Percentiles rank a stretch among this genome's conserved stretches.
These are phyloP conservation scores for Pyricularia pennisetigena DNA, from an alignment of 2,329 filamentous ascomycete species.

Conservation along the genomic window DNA sequence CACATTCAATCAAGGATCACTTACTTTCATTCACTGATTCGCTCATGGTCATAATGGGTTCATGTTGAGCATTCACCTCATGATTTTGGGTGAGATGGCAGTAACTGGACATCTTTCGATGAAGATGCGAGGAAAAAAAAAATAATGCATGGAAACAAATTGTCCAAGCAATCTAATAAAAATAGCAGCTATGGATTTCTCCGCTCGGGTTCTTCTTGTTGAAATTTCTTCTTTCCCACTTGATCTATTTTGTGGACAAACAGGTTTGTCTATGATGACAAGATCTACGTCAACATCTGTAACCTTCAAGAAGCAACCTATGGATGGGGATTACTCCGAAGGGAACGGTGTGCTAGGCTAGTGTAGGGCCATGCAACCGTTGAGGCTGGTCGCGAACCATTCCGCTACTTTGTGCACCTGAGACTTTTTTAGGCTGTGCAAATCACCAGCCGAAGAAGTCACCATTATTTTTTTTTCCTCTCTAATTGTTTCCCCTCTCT, in stretches of 20 bases:
- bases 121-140: not conserved
- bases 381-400: not conserved
- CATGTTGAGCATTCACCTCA: not conserved
- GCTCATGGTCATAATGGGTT: not conserved
- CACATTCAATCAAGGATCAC: not conserved
- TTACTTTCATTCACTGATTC: not conserved
- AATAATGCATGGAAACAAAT: not conserved
- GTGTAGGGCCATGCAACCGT: not conserved
- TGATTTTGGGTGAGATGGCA: no score
- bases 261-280: not conserved
- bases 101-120: not conserved
- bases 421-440: not conserved
- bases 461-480: not conserved
- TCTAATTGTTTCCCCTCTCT: not conserved
- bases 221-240: not conserved
- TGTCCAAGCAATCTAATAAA: not conserved
- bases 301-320: not conserved
- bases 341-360: not conserved
- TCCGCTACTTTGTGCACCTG: not conserved
- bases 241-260: not conserved
- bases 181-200: no score
- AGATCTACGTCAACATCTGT: not conserved
- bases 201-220: no score
- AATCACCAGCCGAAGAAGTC: not conserved
- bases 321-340: not conserved